phyloP scores from a whole-genome alignment of 257 asterid genomes.

The Apocynum venetum region DNA sequence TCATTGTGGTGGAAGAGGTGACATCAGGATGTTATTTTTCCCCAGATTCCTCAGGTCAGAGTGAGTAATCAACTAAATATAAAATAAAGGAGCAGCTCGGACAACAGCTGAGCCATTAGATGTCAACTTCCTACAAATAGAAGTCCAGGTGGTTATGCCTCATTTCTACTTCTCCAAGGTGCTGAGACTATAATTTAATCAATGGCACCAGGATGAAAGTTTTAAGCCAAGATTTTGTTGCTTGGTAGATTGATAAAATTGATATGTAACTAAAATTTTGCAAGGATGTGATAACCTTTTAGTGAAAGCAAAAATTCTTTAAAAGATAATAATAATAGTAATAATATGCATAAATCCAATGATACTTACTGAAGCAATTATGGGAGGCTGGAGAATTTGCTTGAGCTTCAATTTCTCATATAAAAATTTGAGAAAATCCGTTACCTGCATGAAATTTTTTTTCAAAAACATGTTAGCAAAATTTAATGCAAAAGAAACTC shows the following conservation, averaged over 20 bases:
- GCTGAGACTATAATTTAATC: not conserved
- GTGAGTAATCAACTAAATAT: not conserved
- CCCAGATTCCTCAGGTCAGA: not conserved
- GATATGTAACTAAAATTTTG: not conserved
- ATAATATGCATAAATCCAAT: not conserved
- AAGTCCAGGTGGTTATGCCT: not conserved
- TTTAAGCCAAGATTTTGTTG: not conserved
- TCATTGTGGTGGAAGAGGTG: not conserved
- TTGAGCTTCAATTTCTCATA: constrained; percentile 90
- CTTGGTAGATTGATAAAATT: not conserved
- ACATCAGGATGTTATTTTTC: not conserved
- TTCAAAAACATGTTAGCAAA: not conserved
- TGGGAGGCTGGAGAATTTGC: constrained; percentile 94
- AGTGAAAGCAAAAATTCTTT: not conserved
- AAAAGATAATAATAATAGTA: not conserved
- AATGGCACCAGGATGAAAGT: not conserved
- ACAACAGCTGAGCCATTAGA: not conserved
- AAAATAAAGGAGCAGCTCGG: not conserved
- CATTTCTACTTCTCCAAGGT: not conserved
- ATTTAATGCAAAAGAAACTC: not conserved
- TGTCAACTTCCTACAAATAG: not conserved
- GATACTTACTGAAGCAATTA: constrained; percentile 90
- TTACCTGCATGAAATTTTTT: constrained; percentile 42
- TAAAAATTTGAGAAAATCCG: constrained; percentile 53
- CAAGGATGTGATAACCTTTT: not conserved